phyloP scores from a whole-genome alignment of 805 yeast genomes.

The Yarrowia keelungensis region DNA sequence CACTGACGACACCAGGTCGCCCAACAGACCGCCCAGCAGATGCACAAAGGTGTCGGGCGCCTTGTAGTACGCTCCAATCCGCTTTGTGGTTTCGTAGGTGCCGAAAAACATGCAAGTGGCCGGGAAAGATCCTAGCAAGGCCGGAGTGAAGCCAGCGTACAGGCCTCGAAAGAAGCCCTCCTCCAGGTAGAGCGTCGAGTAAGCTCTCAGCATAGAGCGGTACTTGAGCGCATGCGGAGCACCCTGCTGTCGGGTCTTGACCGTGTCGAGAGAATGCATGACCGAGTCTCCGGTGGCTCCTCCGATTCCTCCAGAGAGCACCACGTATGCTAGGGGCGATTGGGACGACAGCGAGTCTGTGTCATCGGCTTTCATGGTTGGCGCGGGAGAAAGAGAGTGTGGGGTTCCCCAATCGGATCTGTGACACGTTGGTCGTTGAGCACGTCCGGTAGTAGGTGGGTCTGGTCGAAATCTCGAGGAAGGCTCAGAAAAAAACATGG shows the following conservation, averaged over 20 bases:
- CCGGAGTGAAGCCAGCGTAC: constrained; percentile 92
- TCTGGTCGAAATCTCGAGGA: constrained; percentile 30
- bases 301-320: constrained; percentile 89
- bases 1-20: constrained; percentile 87
- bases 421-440: constrained; percentile 13
- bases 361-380: constrained; percentile 29
- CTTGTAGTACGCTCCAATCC: constrained; percentile 59
- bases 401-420: constrained; percentile 35
- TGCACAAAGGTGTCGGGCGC: constrained; percentile 82
- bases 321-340: constrained; percentile 30
- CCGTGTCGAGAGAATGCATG: constrained; percentile 97
- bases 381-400: constrained; percentile 3
- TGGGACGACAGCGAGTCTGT: constrained; percentile 29
- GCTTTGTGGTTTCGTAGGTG: constrained; percentile 82
- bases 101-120: constrained; percentile 94
- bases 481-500: constrained; percentile 24
- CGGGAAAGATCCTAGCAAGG: constrained; percentile 86
- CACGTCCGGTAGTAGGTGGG: constrained; percentile 14
- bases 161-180: constrained; percentile 88
- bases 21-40: constrained; percentile 86
- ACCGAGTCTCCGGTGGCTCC: constrained; percentile 90
- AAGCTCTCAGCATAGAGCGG: constrained; percentile 76
- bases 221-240: constrained; percentile 73
- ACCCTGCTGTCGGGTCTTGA: constrained; percentile 98
- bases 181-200: constrained; percentile 71